phyloP scores from a whole-genome alignment of 768 basidiomycete genomes.

The Leccinum imitatum region DNA sequence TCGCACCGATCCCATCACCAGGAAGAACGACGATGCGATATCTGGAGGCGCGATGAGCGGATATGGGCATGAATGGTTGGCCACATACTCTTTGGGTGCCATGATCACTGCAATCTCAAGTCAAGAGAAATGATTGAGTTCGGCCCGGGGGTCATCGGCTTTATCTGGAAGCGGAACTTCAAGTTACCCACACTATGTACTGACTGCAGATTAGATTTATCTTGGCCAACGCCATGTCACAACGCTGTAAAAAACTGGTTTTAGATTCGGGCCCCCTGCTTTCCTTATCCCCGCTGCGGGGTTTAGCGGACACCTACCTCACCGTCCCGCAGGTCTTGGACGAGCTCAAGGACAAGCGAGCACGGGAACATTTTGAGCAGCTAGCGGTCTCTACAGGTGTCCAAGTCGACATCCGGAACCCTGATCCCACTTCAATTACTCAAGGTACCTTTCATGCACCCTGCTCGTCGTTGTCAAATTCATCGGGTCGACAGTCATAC shows the following conservation, averaged over 20 bases:
- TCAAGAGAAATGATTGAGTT: not conserved
- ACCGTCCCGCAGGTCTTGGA: constrained; percentile 89
- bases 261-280: constrained; percentile 94
- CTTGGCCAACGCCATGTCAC: constrained; percentile 26
- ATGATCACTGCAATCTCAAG: constrained; percentile 24
- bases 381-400: constrained; percentile 77
- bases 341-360: constrained; percentile 87
- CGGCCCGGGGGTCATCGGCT: not conserved
- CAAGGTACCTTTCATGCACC: constrained; percentile 44
- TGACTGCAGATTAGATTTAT: constrained; percentile 6
- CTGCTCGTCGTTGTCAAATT: constrained; percentile 13
- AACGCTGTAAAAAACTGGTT: constrained; percentile 74
- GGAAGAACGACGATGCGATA: constrained; percentile 87
- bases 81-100: constrained; percentile 44
- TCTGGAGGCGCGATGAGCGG: constrained; percentile 38
- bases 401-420: constrained; percentile 65
- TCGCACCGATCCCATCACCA: constrained; percentile 95
- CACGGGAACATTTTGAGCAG: constrained; percentile 82
- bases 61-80: constrained; percentile 12
- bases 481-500: constrained; percentile 60
- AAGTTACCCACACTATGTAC: not conserved
- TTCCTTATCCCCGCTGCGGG: constrained; percentile 85
- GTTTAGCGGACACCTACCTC: constrained; percentile 79
- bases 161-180: not conserved
- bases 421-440: constrained; percentile 66